Conservation (phyloP, 805 yeast genomes). For the Millerozyma miso region DNA sequence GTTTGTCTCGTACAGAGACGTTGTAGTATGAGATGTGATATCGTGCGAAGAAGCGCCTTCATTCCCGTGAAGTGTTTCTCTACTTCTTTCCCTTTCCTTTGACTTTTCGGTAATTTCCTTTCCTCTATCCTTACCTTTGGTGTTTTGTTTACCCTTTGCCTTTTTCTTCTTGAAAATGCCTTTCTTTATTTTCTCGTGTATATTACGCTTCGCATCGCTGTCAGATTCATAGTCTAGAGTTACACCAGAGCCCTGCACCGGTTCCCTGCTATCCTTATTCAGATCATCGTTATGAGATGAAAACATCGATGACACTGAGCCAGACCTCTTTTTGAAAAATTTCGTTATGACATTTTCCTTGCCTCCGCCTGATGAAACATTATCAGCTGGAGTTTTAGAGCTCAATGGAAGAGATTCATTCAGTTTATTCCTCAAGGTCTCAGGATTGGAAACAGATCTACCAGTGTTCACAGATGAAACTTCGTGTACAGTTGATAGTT, state of each 20-base stretch:
- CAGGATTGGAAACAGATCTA: conserved; percentile 39
- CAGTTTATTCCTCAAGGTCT: conserved; percentile 9
- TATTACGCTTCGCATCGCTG: conserved; percentile 5
- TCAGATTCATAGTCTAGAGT: conserved; percentile 20
- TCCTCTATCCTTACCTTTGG: conserved; percentile 3
- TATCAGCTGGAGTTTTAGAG: not conserved
- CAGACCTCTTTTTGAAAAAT: conserved; percentile 33
- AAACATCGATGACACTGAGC: conserved; percentile 8
- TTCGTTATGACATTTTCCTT: conserved; percentile 40
- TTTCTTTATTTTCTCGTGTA: conserved; percentile 14
- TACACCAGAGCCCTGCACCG: conserved; percentile 13
- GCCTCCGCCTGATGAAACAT: conserved; percentile 8
- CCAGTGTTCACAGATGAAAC: conserved; percentile 12
- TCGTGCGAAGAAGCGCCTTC: not conserved
- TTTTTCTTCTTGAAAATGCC: conserved; percentile 9
- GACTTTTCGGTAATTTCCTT: not conserved
- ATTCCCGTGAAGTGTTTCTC: conserved; percentile 1
- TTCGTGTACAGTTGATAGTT: conserved; percentile 21
- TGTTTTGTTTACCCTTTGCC: not conserved
- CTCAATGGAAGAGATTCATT: not conserved
- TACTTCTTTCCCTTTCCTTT: conserved; percentile 4
- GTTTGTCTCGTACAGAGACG: not conserved
- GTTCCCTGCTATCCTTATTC: conserved; percentile 4
- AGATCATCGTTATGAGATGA: conserved; percentile 2
- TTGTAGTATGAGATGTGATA: not conserved